Percentiles rank a stretch among this genome's conserved stretches.
phyloP scores from a whole-genome alignment of 306 rosid genomes.

The Senna tora region DNA sequence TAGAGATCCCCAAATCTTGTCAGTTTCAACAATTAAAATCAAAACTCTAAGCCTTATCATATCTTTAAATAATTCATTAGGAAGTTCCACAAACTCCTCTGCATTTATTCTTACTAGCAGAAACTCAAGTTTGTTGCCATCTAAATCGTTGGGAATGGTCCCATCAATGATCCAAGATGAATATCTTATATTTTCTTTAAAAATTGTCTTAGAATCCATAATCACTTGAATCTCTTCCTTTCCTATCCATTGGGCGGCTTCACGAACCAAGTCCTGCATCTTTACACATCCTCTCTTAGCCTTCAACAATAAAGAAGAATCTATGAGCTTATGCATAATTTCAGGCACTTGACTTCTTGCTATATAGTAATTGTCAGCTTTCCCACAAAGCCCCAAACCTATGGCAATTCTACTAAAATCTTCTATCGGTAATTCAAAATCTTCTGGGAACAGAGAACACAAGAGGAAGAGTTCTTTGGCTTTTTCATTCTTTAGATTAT shows the following conservation, averaged over 20 bases:
- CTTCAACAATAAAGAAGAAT: constrained; percentile 6
- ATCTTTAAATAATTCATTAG: not conserved
- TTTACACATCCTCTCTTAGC: not conserved
- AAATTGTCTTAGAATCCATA: not conserved
- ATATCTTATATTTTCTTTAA: not conserved
- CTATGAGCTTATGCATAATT: not conserved
- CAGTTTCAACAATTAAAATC: not conserved
- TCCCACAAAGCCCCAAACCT: not conserved
- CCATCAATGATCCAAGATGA: not conserved
- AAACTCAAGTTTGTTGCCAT: not conserved
- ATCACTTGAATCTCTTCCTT: not conserved
- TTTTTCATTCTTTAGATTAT: not conserved
- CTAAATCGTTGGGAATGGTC: not conserved
- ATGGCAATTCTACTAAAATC: not conserved
- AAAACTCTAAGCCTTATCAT: not conserved
- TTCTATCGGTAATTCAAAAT: constrained; percentile 1
- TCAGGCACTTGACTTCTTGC: constrained; percentile 22
- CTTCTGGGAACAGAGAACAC: constrained; percentile 38
- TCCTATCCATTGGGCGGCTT: constrained; percentile 29
- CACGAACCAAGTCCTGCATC: constrained; percentile 16
- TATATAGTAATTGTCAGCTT: not conserved
- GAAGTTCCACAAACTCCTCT: not conserved
- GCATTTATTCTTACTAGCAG: not conserved
- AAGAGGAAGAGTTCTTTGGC: constrained; percentile 10
- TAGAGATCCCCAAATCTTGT: not conserved